Percentiles rank a stretch among this genome's conserved stretches.
Conservation (phyloP, 306 rosid genomes). For the Quercus cerris region DNA sequence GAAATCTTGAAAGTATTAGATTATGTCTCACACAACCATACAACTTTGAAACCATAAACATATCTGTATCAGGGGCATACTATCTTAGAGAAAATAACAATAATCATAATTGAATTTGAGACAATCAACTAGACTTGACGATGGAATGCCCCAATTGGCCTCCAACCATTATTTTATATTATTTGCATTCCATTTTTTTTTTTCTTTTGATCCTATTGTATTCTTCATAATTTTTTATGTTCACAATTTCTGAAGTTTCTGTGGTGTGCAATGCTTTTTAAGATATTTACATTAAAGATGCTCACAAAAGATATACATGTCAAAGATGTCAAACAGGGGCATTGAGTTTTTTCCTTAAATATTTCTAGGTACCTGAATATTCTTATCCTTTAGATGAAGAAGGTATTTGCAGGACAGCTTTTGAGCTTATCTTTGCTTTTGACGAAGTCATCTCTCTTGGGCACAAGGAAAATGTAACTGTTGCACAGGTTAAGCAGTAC, state of each 20-base stretch:
- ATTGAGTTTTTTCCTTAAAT: conserved; percentile 42
- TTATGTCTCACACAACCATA: too few relatives aligned
- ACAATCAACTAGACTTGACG: not conserved
- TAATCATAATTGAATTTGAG: too few relatives aligned
- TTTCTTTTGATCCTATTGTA: not conserved
- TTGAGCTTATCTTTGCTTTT: conserved; percentile 91
- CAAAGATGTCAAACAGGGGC: not conserved
- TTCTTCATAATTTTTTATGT: not conserved
- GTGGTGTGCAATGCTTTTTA: not conserved
- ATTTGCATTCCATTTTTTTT: not conserved
- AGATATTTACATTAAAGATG: not conserved
- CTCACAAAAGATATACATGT: not conserved
- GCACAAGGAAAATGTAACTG: conserved; percentile 84
- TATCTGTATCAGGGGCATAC: too few relatives aligned
- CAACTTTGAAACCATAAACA: too few relatives aligned
- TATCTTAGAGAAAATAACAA: too few relatives aligned
- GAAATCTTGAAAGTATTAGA: too few relatives aligned
- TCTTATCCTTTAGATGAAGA: conserved; percentile 88
- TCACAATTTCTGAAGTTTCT: not conserved
- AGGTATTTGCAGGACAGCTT: conserved; percentile 79
- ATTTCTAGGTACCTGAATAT: conserved; percentile 86
- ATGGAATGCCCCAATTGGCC: too few relatives aligned
- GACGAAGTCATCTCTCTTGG: conserved; percentile 97
- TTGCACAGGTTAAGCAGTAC: conserved; percentile 88
- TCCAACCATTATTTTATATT: not conserved